Evolutionary conservation across 805 yeast genomes (phyloP), one percentile per base, ranked within the genome.

Genomic region (Schwanniomyces sp.): DNA sequence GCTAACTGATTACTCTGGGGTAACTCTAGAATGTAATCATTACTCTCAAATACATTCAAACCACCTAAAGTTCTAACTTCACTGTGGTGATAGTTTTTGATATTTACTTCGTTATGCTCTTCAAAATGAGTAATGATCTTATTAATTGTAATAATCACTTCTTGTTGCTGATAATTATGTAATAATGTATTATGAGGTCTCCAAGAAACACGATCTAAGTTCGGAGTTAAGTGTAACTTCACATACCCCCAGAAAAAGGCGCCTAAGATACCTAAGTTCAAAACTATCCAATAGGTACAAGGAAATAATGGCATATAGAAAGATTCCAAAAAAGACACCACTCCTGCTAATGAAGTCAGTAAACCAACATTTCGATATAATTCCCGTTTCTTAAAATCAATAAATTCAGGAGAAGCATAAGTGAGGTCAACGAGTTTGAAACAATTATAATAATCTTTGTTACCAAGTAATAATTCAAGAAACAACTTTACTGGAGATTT

Each of bases 61-160:
- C 56, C 52, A 4, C 59, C 30, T 26, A 52, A 40, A 4, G 48
- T 41, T 32, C 70, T 49, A 1, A 66, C 67, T 40, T 61, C 50
- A 38, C 68, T 62, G 42, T 54, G 57, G 54, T 75, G 78, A 51
- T 58, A 75, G 48, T 74, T 74, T 32, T 63, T 57, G 11, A 71
- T 57, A 45, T 73, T 75, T 36, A 70, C 55, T 46, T 75, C 79
- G 47, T 66, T 66, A 49, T 64, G 60, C 56, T 75, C 79, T 52
- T 75, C 78, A 45, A 67, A 74, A 47, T 70, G 67, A 7, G 65
- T 63, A 46, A 74, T 59, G 24, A 74, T 63, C 44, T 63, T 61
- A 50, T 70, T 69, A 11, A 69, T 58, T 7, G 58, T 46, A 4
- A 60, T 39, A 7, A 72, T 51, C 48, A 72, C 77, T 9, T 64